These are phyloP conservation scores for Lactuca saligna DNA, from an alignment of 129 eudicot genomes.

Conservation along the genomic window DNA sequence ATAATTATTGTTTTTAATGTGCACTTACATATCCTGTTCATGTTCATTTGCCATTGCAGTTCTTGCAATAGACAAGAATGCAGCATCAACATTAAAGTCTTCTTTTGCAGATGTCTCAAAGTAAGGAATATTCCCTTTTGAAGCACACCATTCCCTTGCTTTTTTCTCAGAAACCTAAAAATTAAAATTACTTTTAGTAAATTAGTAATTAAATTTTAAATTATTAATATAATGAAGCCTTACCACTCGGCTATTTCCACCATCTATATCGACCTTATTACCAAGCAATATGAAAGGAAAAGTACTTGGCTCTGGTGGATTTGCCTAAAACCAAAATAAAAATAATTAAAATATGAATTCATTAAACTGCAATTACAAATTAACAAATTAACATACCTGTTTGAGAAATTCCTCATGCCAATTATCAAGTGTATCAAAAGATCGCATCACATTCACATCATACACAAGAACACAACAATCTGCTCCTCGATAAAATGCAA, in stretches of 20 bases:
- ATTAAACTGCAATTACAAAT: neutral
- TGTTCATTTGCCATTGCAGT: conserved; percentile 88
- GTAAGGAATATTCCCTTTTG: conserved; percentile 94
- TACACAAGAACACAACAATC: conserved; percentile 95
- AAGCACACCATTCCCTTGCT: conserved; percentile 94
- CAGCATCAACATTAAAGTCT: conserved; percentile 83
- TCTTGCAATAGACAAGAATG: conserved; percentile 77
- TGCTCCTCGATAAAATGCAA: conserved; percentile 98
- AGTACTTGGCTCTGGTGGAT: conserved; percentile 76
- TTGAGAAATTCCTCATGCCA: conserved; percentile 98
- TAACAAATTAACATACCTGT: conserved; percentile 49
- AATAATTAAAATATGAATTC: neutral
- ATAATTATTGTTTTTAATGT: neutral
- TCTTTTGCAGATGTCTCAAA: conserved; percentile 98
- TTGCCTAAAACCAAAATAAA: conserved; percentile 55
- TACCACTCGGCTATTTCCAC: conserved; percentile 99
- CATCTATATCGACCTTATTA: conserved; percentile 95
- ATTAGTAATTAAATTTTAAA: neutral
- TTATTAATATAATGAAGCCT: conserved; percentile 16
- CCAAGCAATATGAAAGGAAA: conserved; percentile 94
- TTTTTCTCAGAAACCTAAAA: conserved; percentile 88
- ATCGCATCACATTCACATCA: conserved; percentile 90
- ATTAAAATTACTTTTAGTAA: conserved; percentile 15
- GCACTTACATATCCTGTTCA: conserved; percentile 92
- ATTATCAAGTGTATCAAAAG: conserved; percentile 83